Percentiles rank a stretch among this genome's conserved stretches.
Conservation (phyloP, 208 protist genomes). For the Leishmania major region DNA sequence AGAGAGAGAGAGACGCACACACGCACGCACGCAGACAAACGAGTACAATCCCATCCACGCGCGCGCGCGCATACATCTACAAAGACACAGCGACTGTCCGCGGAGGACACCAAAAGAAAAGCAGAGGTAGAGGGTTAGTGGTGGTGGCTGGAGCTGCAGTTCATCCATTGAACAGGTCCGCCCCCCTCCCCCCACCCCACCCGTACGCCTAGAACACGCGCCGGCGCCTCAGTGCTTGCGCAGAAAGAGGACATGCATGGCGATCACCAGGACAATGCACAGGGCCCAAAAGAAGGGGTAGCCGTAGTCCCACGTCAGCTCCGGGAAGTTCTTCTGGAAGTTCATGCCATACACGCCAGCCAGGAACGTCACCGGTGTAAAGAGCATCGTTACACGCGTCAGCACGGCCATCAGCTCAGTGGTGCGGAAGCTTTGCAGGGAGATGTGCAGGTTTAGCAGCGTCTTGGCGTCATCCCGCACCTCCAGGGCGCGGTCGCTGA, state of each 20-base stretch:
- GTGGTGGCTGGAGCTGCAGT: too few relatives aligned
- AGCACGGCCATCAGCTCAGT: constrained; percentile 92
- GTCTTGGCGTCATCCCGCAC: constrained; percentile 85
- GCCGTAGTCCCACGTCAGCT: constrained; percentile 71
- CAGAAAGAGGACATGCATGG: constrained; percentile 68
- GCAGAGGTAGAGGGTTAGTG: neutral
- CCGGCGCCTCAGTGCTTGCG: constrained; percentile 15
- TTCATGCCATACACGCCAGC: constrained; percentile 93
- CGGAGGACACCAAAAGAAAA: neutral
- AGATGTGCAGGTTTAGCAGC: constrained; percentile 81
- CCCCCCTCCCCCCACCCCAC: neutral
- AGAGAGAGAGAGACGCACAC: neutral
- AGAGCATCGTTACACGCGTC: constrained; percentile 84
- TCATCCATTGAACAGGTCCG: neutral
- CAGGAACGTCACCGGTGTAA: constrained; percentile 88
- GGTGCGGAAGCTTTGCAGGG: constrained; percentile 77
- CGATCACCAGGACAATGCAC: constrained; percentile 53
- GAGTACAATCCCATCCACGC: neutral
- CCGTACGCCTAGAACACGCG: neutral
- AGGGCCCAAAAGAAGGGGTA: constrained; percentile 75
- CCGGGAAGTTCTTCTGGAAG: constrained; percentile 75
- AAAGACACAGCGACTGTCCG: neutral
- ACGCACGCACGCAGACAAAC: neutral
- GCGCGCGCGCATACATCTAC: neutral
- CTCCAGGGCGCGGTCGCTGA: constrained; percentile 77